A percentile compares a stretch with the other conserved stretches of the same genome.
These are phyloP conservation scores for Coelastrella sp. DNA, from an alignment of 139 green algal genomes.

Conservation along the genomic window DNA sequence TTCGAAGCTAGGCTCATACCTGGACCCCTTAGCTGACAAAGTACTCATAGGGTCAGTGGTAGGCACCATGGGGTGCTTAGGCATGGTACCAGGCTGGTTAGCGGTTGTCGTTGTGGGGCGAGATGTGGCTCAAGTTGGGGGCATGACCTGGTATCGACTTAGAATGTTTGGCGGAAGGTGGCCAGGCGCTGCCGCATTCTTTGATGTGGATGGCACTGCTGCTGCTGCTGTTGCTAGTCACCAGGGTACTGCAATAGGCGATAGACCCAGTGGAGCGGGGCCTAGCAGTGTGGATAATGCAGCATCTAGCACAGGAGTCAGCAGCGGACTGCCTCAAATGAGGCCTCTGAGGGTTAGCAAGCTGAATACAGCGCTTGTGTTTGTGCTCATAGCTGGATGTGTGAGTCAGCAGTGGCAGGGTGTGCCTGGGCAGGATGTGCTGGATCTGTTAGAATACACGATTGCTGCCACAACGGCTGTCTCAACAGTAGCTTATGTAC, in stretches of 20 bases:
- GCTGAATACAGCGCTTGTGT: constrained; percentile 90
- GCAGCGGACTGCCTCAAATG: constrained; percentile 60
- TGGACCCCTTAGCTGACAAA: constrained; percentile 94
- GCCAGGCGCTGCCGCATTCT: constrained; percentile 71
- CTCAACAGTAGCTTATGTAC: constrained; percentile 74
- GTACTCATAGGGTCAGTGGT: constrained; percentile 67
- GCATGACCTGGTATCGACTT: constrained; percentile 60
- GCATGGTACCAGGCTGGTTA: constrained; percentile 71
- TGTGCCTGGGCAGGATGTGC: constrained; percentile 58
- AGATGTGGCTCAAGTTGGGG: constrained; percentile 77
- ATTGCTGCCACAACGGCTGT: constrained; percentile 72
- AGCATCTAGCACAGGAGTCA: constrained; percentile 24
- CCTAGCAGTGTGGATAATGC: no score
- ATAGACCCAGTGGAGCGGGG: no score
- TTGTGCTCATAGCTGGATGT: constrained; percentile 77
- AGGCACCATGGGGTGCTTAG: constrained; percentile 70
- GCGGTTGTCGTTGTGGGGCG: constrained; percentile 78
- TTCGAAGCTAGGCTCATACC: constrained; percentile 87
- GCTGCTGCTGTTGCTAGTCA: no score
- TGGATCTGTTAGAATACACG: constrained; percentile 54
- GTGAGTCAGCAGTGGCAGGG: constrained; percentile 70
- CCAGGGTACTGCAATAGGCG: no score
- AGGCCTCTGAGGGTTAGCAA: constrained; percentile 87
- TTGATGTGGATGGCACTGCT: constrained; percentile 55
- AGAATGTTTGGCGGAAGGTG: constrained; percentile 67